Base-by-base conservation (phyloP, 306 rosid genomes). In the Notholithocarpus densiflorus region DNA sequence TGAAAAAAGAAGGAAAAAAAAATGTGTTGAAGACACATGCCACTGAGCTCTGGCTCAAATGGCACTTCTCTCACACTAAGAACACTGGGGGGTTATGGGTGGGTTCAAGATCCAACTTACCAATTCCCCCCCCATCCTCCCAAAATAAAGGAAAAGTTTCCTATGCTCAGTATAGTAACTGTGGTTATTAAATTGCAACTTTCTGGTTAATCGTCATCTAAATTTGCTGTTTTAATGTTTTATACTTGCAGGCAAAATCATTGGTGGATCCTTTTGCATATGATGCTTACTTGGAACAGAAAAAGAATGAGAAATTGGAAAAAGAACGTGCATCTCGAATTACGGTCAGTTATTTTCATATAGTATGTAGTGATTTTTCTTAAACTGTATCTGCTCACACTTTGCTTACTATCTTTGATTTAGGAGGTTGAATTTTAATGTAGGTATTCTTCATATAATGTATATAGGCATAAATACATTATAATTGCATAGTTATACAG, bases 321-420 rank as follows among this genome's bases (percentile, higher is more conserved):
- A 89, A 92, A 74, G 95, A 94, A 72, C 90, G 89, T 20, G 91
- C 93, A 34, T 87, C 83, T 61, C 89, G 98, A 53, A 95, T 95
- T 81, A 91, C 98, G 77, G 98, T 89, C 45, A 79, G 77, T 70
- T 65, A 81, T 20, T 74, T 70, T 40, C 14, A 11, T 75, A 32
- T n/a, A 71, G 43, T 24, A 51, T 82, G 80, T 68, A 20, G 40
- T 55, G 54, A 54, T 78, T 55, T 54, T 48, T 72, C 1, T 55
- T 64, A 18, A n/a, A 34, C n/a, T 68, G 21, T 19, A 19, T 0
- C 31, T 59, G 24, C n/a, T 4, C 52, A 68, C 4, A 19, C 52
- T 68, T 68, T 34, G 17, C 15, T 19, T 17, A 65, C 11, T 66
- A 66, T 34, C 14, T 9, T 15, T 48, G 10, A 68, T 68, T 27